Percentiles rank a stretch among this genome's conserved stretches.
Conservation (phyloP, 139 green algal species). For the Closterium sp. region DNA sequence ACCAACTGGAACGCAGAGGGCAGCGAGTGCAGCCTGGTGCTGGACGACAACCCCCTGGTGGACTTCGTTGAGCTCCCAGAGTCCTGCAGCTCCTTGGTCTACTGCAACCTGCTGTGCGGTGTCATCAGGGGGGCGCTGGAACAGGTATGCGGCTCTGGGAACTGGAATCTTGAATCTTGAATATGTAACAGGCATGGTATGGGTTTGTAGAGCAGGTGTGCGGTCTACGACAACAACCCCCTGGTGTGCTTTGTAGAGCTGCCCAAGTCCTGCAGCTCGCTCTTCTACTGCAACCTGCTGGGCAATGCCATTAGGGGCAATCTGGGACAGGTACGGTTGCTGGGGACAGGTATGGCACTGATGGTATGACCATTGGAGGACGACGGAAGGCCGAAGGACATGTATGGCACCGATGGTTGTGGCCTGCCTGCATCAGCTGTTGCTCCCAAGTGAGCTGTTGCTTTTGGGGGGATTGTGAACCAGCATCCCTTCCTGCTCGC, state of each 20-base stretch:
- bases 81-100: slow-evolving; percentile 73
- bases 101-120: slow-evolving; percentile 88
- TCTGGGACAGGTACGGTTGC: not conserved
- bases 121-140: slow-evolving; percentile 87
- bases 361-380: no score
- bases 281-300: not conserved
- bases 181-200: not conserved
- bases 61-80: slow-evolving; percentile 97
- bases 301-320: not conserved
- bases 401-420: not conserved
- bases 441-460: not conserved
- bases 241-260: not conserved
- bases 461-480: no score
- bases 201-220: not conserved
- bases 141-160: slow-evolving; percentile 14
- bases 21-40: slow-evolving; percentile 81
- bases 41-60: slow-evolving; percentile 89
- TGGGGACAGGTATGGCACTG: no score
- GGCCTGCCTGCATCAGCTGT: not conserved
- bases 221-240: not conserved
- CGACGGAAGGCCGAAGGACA: no score
- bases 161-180: no score
- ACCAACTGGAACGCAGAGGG: slow-evolving; percentile 80
- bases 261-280: not conserved
- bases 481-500: no score